Percentiles rank a stretch among this genome's conserved stretches.
These are phyloP conservation scores for Schizochytrium sp. DNA, from an alignment of 108 stramenopile genomes.

Conservation along the genomic window DNA sequence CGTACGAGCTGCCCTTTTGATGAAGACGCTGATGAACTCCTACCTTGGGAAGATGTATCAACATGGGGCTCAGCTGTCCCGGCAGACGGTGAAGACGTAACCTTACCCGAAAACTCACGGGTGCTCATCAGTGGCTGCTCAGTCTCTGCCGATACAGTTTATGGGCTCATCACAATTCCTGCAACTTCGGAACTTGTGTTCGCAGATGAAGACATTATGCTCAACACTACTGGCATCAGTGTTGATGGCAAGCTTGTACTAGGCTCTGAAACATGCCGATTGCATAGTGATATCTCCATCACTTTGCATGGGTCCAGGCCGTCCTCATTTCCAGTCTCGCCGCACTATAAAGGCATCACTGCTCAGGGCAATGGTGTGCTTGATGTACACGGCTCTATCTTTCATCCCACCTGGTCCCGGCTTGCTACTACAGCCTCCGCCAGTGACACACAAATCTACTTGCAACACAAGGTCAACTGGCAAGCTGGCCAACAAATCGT, in stretches of 20 bases:
- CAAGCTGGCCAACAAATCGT: conserved; percentile 71
- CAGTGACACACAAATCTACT: conserved; percentile 63
- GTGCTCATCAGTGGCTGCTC: conserved; percentile 25
- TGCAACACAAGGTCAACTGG: conserved; percentile 74
- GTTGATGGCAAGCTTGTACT: conserved; percentile 10
- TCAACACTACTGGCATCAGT: neutral
- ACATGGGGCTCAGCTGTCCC: conserved; percentile 16
- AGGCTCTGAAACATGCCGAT: neutral
- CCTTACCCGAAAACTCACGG: neutral
- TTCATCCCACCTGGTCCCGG: conserved; percentile 73
- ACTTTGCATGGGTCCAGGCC: neutral
- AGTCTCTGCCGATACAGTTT: neutral
- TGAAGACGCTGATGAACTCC: neutral
- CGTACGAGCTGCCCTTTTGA: neutral
- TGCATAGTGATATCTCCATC: neutral
- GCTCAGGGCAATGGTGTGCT: neutral
- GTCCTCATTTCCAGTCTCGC: neutral
- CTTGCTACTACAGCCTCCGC: conserved; percentile 67
- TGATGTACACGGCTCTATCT: conserved; percentile 67
- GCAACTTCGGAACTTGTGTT: neutral
- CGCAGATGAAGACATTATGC: neutral
- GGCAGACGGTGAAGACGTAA: neutral
- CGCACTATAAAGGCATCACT: conserved; percentile 10
- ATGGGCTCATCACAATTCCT: conserved; percentile 23
- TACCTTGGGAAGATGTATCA: neutral